Base-by-base conservation (phyloP, 768 basidiomycete species). In the Kwoniella dendrophila region DNA sequence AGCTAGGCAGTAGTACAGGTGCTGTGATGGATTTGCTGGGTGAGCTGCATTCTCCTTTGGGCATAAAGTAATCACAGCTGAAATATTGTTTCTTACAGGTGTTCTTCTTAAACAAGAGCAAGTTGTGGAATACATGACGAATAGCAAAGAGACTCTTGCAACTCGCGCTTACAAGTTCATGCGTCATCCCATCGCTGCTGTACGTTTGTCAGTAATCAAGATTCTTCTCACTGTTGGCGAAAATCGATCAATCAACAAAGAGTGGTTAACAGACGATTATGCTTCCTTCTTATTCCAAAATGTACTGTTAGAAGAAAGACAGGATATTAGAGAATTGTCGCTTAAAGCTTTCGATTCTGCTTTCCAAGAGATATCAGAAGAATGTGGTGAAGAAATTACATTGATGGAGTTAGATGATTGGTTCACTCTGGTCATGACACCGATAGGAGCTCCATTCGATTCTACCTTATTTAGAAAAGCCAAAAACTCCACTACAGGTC, bases 21-120 rank as follows among this genome's bases (percentile, higher is more conserved):
- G 88, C 90, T 10, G 92, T 98, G 26, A 98, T 99, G 96, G 93
- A 96, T 75, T 82, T 99, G 1, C 82, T 99, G n/a, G 90, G 93
- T 92, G 66, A 62, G 81, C 11, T 62, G n/a, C 40, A 26, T 49
- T 20, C 20, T n/a, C 41, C n/a, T n/a, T n/a, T n/a, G 24, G 20
- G 50, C 4, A 38, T 33, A 16, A 40, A 30, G 11, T 34, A 16
- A 30, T 14, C 12, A 14, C 4, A 30, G 48, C 59, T 47, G 26
- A 48, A 26, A 32, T 44, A 38, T 36, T 54, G 36, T 50, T 41
- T 18, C 18, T 14, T 27, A 24, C 67, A 93, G 92, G 91, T 22
- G 89, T 89, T 74, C 83, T 96, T 24, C 90, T 95, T 4, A 84
- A 86, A 3, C 90, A 88, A 69, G 83, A 86, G 33, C 81, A 86